Conservation (phyloP, 352 stramenopile species). For the Pythium sp. region DNA sequence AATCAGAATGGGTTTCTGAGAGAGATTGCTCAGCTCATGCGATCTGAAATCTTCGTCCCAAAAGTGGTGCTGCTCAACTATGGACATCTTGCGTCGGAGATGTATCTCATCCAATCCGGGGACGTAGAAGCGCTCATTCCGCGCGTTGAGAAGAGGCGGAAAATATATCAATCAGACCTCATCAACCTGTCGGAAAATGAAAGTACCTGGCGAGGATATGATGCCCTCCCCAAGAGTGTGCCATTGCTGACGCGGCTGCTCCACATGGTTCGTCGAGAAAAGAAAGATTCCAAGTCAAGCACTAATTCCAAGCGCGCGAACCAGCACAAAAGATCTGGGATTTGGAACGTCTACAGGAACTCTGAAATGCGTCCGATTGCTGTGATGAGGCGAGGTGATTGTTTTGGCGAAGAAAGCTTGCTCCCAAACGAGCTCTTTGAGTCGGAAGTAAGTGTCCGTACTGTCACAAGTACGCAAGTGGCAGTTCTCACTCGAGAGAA, state of each 20-base stretch:
- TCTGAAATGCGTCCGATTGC: constrained; percentile 28
- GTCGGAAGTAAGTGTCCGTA: constrained; percentile 38
- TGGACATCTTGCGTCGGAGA: constrained; percentile 46
- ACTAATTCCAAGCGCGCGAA: not conserved
- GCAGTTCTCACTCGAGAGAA: constrained; percentile 41
- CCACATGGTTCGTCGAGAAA: not conserved
- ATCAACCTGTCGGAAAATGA: constrained; percentile 10
- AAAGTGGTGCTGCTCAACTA: constrained; percentile 54
- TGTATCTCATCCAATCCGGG: constrained; percentile 64
- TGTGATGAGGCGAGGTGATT: constrained; percentile 49
- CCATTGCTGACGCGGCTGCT: not conserved
- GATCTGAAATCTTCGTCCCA: constrained; percentile 59
- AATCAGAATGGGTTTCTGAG: constrained; percentile 27
- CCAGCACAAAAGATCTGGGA: not conserved
- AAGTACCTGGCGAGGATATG: constrained; percentile 1
- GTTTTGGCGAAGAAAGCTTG: constrained; percentile 64
- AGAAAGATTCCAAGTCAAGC: not conserved
- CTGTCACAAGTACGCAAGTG: constrained; percentile 49
- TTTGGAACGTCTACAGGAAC: constrained; percentile 2
- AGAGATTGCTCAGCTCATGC: constrained; percentile 30
- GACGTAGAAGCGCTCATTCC: constrained; percentile 52
- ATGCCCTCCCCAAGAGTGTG: too few species aligned
- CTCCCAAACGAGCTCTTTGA: constrained; percentile 35
- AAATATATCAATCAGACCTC: constrained; percentile 8
- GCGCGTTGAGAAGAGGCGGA: constrained; percentile 6